Conservation (phyloP, 768 basidiomycete genomes). For the Strobilomyces confusus region DNA sequence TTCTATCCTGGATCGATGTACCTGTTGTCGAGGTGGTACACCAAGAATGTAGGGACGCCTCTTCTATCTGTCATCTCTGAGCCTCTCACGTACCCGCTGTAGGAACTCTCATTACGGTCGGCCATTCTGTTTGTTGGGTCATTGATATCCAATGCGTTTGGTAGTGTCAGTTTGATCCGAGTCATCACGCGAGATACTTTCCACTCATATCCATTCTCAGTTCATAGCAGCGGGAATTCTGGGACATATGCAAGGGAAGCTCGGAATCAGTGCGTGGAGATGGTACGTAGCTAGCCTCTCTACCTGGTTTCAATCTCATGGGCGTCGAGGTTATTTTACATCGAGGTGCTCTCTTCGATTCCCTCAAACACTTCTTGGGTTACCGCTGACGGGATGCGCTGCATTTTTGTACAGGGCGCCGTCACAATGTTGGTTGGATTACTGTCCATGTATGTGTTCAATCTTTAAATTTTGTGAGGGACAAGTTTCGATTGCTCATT, state of each 20-base stretch:
- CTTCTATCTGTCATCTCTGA: not conserved
- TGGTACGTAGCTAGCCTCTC: too few relatives aligned
- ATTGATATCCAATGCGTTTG: constrained; percentile 64
- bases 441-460: not conserved
- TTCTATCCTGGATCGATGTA: constrained; percentile 59
- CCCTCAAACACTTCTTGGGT: too few relatives aligned
- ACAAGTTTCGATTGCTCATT: not conserved
- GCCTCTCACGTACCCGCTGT: not conserved
- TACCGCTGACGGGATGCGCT: not conserved
- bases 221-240: not conserved
- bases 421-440: not conserved
- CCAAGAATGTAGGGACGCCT: constrained; percentile 30
- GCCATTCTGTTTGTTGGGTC: constrained; percentile 58
- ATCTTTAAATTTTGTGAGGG: not conserved
- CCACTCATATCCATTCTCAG: constrained; percentile 25
- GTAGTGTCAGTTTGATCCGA: constrained; percentile 41
- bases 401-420: not conserved
- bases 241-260: not conserved
- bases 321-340: too few relatives aligned
- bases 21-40: constrained; percentile 53
- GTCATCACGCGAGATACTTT: not conserved
- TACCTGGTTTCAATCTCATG: not conserved
- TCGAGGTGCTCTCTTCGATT: not conserved
- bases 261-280: not conserved
- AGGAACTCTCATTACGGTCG: constrained; percentile 66